Conservation (phyloP, 306 rosid genomes). For the Dryas alaskensis region DNA sequence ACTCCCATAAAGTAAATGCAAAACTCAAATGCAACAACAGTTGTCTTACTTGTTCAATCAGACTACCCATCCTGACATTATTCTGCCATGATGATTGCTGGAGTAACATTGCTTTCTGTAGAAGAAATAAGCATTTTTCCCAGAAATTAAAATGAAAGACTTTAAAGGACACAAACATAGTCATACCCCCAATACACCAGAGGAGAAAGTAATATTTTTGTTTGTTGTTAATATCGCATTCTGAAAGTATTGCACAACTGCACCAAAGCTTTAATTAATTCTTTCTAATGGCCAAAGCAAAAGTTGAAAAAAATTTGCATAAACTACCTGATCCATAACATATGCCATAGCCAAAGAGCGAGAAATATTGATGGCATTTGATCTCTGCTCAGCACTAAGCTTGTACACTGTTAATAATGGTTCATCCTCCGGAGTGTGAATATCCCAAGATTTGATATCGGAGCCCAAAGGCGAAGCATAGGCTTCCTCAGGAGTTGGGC, state of each 20-base stretch:
- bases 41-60: constrained; percentile 74
- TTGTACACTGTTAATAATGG: constrained; percentile 26
- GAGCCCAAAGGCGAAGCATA: constrained; percentile 43
- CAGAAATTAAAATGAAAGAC: constrained; percentile 1
- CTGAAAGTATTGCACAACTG: not conserved
- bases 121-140: constrained; percentile 25
- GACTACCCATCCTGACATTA: constrained; percentile 77
- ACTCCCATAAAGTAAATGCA: constrained; percentile 6
- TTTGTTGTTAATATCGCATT: not conserved
- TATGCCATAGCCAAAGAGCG: constrained; percentile 85
- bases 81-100: constrained; percentile 96
- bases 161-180: not conserved
- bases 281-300: too few relatives aligned
- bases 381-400: constrained; percentile 63
- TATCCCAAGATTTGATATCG: constrained; percentile 47
- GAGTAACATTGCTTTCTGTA: constrained; percentile 81
- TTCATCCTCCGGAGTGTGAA: constrained; percentile 35
- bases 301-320: not conserved
- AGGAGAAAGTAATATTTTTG: too few relatives aligned
- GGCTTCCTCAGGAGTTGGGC: constrained; percentile 41
- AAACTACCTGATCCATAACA: constrained; percentile 94
- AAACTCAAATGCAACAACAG: constrained; percentile 13
- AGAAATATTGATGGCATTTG: constrained; percentile 72
- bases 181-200: constrained; percentile 2
- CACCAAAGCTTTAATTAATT: too few relatives aligned